phyloP scores from a whole-genome alignment of 495 filamentous ascomycete genomes.

The Aspergillus conjunctus region DNA sequence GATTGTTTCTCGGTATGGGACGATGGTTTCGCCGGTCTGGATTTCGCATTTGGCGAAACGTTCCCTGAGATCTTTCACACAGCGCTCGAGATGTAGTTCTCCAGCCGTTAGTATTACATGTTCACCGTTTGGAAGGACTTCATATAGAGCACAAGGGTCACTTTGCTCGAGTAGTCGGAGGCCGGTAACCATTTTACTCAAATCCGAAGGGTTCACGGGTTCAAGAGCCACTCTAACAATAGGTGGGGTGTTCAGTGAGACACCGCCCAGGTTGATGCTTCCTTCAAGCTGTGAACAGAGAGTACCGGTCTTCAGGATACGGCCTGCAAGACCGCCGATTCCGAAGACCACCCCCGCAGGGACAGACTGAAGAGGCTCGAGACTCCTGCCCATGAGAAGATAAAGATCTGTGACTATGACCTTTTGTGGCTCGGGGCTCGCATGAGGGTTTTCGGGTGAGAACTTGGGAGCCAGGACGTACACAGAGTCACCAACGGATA shows the following conservation, averaged over 20 bases:
- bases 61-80: slow-evolving; percentile 89
- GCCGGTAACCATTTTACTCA: slow-evolving; percentile 91
- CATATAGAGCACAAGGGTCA: slow-evolving; percentile 94
- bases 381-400: slow-evolving; percentile 89
- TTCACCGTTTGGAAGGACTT: slow-evolving; percentile 89
- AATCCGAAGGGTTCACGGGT: slow-evolving; percentile 80
- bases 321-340: slow-evolving; percentile 88
- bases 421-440: slow-evolving; percentile 75
- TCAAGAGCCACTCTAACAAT: slow-evolving; percentile 96
- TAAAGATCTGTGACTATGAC: slow-evolving; percentile 87
- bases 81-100: slow-evolving; percentile 92
- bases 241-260: slow-evolving; percentile 73
- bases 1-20: slow-evolving; percentile 93
- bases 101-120: slow-evolving; percentile 95
- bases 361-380: slow-evolving; percentile 81
- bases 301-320: slow-evolving; percentile 92
- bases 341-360: slow-evolving; percentile 95
- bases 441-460: slow-evolving; percentile 74
- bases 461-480: slow-evolving; percentile 94
- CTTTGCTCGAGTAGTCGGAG: slow-evolving; percentile 88
- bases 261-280: slow-evolving; percentile 88
- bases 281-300: slow-evolving; percentile 88
- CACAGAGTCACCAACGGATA: slow-evolving; percentile 85
- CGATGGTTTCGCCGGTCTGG: slow-evolving; percentile 89
- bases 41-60: slow-evolving; percentile 95